phyloP scores from a whole-genome alignment of 2,329 filamentous ascomycete genomes.

The Epichloe hybrida region DNA sequence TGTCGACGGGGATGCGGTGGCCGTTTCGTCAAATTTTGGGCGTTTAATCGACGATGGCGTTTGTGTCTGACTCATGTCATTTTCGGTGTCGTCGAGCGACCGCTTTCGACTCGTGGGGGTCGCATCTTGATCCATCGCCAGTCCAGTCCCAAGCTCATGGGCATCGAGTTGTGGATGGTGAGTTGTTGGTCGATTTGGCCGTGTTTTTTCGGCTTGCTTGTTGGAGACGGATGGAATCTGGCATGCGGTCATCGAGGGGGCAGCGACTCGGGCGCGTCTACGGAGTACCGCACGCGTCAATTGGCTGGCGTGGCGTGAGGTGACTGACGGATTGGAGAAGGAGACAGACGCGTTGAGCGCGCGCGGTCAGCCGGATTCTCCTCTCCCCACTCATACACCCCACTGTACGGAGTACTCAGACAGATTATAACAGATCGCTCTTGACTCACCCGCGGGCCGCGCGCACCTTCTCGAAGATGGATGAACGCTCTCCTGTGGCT shows the following conservation, averaged over 20 bases:
- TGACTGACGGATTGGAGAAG: not conserved
- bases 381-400: no score
- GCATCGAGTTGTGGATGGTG: not conserved
- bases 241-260: not conserved
- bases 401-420: no score
- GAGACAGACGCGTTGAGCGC: conserved; percentile 6
- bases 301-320: conserved; percentile 1
- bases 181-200: not conserved
- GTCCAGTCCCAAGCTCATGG: not conserved
- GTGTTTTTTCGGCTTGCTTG: not conserved
- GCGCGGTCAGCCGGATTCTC: not conserved
- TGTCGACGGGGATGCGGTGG: conserved; percentile 13
- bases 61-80: conserved; percentile 9
- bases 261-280: not conserved
- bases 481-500: no score
- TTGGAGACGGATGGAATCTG: not conserved
- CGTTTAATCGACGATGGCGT: conserved; percentile 19
- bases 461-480: no score
- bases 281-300: not conserved
- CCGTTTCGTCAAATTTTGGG: conserved; percentile 16
- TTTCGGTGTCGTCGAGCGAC: conserved; percentile 10
- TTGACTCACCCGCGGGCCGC: no score
- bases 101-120: conserved; percentile 8
- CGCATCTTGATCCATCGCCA: conserved; percentile 15
- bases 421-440: no score